These are phyloP conservation scores for Potentilla sterilis DNA, from an alignment of 306 rosid genomes.

Conservation along the genomic window DNA sequence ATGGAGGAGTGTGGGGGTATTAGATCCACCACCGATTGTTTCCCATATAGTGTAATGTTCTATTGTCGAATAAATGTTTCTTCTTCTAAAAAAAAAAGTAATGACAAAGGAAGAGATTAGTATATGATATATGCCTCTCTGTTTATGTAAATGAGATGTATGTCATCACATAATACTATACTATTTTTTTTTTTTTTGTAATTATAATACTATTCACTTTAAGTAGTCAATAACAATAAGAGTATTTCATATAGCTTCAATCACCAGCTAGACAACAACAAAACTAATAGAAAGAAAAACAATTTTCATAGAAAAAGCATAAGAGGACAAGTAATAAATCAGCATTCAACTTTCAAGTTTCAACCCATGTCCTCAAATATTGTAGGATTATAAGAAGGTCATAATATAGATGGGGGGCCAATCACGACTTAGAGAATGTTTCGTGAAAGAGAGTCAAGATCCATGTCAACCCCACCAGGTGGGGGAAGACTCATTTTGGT, in stretches of 20 bases:
- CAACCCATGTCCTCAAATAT: conserved; percentile 51
- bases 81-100: no score
- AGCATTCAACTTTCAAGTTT: conserved; percentile 56
- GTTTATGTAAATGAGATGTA: not conserved
- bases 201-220: not conserved
- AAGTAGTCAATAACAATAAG: not conserved
- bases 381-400: conserved; percentile 46
- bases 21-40: no score
- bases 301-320: conserved; percentile 18
- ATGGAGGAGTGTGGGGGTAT: no score
- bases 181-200: no score
- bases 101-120: no score
- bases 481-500: conserved; percentile 33
- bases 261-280: conserved; percentile 5
- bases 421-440: conserved; percentile 65
- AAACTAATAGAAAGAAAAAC: conserved; percentile 20
- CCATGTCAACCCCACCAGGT: conserved; percentile 88
- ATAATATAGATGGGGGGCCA: conserved; percentile 39
- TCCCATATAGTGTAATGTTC: no score
- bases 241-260: not conserved
- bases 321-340: conserved; percentile 49
- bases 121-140: not conserved
- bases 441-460: conserved; percentile 79
- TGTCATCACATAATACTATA: not conserved
- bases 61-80: no score